Evolutionary conservation across 345 rosid genomes (phyloP).

Genomic region (Mallotus nudiflorus): DNA sequence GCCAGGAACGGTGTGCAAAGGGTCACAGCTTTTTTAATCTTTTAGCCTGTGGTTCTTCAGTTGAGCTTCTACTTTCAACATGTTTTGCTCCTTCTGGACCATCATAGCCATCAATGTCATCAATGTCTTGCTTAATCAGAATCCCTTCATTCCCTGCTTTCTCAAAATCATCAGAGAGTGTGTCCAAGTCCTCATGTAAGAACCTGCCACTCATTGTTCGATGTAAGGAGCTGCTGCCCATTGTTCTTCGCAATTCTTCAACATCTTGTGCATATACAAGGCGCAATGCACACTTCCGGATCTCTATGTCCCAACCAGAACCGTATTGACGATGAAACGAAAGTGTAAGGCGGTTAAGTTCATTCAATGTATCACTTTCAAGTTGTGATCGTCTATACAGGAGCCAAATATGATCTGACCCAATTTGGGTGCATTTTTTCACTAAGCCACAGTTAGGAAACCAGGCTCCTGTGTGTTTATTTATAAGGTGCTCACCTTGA

Average conservation of each 20-base stretch:
- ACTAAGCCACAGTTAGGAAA: not conserved
- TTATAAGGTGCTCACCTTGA: not conserved
- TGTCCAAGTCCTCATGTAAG: not conserved
- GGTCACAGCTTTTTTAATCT: not conserved
- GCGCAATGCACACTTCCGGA: not conserved
- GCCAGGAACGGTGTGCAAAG: no score
- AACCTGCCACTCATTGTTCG: not conserved
- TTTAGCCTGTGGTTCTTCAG: not conserved
- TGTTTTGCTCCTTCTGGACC: not conserved
- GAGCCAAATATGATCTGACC: slow-evolving; percentile 1
- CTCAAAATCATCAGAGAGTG: not conserved
- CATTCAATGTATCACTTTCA: not conserved
- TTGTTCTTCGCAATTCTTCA: not conserved
- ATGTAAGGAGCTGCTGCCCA: not conserved
- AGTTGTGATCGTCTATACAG: not conserved
- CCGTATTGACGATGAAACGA: not conserved
- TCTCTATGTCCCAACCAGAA: not conserved
- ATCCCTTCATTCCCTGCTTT: not conserved
- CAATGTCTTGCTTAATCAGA: not conserved
- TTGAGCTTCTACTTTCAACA: not conserved
- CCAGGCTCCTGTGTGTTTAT: not conserved
- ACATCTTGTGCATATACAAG: not conserved
- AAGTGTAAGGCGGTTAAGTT: not conserved
- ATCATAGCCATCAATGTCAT: not conserved
- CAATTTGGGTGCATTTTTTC: not conserved